Conservation (phyloP, 2,329 filamentous ascomycete species). For the Cordyceps cicadae region DNA sequence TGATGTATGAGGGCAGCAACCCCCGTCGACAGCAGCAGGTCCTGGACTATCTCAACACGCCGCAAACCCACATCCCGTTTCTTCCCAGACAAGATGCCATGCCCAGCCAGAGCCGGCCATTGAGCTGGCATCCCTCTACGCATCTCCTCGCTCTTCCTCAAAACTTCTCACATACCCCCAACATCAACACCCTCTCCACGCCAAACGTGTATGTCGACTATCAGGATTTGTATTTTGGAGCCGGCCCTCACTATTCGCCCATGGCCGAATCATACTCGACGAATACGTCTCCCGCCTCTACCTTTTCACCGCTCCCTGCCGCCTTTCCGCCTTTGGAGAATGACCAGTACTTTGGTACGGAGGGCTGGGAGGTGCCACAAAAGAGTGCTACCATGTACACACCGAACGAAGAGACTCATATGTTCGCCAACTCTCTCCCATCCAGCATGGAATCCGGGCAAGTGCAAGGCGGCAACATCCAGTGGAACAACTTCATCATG, state of each 20-base stretch:
- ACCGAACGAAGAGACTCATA: slow-evolving; percentile 16
- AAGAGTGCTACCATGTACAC: slow-evolving; percentile 23
- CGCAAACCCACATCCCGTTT: slow-evolving; percentile 16
- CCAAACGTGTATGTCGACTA: slow-evolving; percentile 30
- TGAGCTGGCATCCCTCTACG: slow-evolving; percentile 69
- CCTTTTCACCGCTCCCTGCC: slow-evolving; percentile 46
- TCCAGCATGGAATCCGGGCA: background rate
- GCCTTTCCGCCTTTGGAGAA: slow-evolving; percentile 34
- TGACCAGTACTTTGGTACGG: slow-evolving; percentile 31
- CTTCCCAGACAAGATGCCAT: slow-evolving; percentile 11
- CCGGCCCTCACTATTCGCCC: slow-evolving; percentile 39
- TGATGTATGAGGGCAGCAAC: slow-evolving; percentile 42
- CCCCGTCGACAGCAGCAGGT: slow-evolving; percentile 39
- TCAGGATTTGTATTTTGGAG: slow-evolving; percentile 30
- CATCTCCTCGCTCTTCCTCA: slow-evolving; percentile 29
- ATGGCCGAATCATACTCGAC: slow-evolving; percentile 49
- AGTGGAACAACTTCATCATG: slow-evolving; percentile 40
- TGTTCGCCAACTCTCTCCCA: slow-evolving; percentile 22
- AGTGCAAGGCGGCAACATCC: slow-evolving; percentile 12
- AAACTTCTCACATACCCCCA: slow-evolving; percentile 21
- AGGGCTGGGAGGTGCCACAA: slow-evolving; percentile 29
- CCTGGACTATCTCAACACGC: slow-evolving; percentile 30
- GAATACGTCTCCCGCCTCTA: slow-evolving; percentile 47
- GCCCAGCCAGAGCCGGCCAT: slow-evolving; percentile 43
- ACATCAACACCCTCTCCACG: slow-evolving; percentile 29